Conservation (phyloP, 2,329 filamentous ascomycete genomes). For the Alternaria ventricosa region DNA sequence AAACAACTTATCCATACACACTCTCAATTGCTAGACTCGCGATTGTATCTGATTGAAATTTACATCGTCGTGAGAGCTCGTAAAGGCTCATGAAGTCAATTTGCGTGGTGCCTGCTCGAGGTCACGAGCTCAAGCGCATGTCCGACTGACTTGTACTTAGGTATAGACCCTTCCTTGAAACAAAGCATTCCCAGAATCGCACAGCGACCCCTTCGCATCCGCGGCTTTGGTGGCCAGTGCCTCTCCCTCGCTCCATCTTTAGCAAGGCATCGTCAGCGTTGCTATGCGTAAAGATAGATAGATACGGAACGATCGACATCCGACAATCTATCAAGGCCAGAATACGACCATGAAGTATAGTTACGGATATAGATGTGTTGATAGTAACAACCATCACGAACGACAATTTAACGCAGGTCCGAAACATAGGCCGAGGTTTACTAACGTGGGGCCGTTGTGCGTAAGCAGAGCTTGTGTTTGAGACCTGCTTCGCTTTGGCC, state of each 20-base stretch:
- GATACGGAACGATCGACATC: not conserved
- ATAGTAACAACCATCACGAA: not conserved
- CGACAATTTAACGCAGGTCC: not conserved
- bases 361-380: not conserved
- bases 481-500: not conserved
- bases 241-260: not conserved
- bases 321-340: not conserved
- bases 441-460: conserved; percentile 6
- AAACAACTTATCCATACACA: not conserved
- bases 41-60: not conserved
- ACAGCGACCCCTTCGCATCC: not conserved
- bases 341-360: not conserved
- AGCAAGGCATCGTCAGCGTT: not conserved
- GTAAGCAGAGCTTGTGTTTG: conserved; percentile 7
- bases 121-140: not conserved
- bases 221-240: not conserved
- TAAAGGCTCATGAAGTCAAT: not conserved
- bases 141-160: not conserved
- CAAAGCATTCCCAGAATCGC: not conserved
- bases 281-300: not conserved
- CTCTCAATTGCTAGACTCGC: not conserved
- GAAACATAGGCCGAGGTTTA: not conserved
- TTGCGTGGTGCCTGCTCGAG: not conserved
- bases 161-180: not conserved
- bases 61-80: not conserved